phyloP scores from a whole-genome alignment of 306 rosid species.

The Gleditsia sinensis region DNA sequence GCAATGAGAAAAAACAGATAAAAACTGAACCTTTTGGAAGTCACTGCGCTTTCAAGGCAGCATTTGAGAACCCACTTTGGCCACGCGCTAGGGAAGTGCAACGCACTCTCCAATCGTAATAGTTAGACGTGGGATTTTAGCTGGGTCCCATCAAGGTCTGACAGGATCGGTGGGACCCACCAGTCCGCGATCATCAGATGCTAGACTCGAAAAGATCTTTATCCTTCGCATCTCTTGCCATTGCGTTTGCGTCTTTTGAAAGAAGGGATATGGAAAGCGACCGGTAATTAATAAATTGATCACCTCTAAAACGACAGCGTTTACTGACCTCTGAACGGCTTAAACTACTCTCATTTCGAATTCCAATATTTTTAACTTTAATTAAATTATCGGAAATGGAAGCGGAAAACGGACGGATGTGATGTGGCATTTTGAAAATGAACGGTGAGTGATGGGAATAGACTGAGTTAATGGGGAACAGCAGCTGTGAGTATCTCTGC shows the following conservation, averaged over 20 bases:
- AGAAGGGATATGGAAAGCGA: neutral
- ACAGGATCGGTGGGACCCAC: conserved; percentile 2
- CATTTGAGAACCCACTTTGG: too few species aligned
- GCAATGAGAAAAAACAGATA: conserved; percentile 34
- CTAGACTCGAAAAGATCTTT: neutral
- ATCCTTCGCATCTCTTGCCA: neutral
- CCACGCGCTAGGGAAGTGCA: conserved; percentile 17
- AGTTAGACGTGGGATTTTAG: neutral
- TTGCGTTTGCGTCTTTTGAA: neutral
- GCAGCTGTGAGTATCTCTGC: conserved; percentile 26
- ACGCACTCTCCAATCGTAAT: conserved; percentile 16
- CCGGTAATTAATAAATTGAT: neutral
- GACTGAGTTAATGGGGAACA: neutral
- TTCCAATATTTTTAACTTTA: too few species aligned
- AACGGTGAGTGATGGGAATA: neutral
- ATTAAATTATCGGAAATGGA: neutral
- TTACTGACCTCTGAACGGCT: neutral
- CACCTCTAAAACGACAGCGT: too few species aligned
- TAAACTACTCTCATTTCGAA: too few species aligned
- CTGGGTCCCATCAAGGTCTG: conserved; percentile 21
- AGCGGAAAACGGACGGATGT: conserved; percentile 3
- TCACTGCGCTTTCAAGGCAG: too few species aligned
- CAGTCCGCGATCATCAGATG: neutral
- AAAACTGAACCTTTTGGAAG: conserved; percentile 24
- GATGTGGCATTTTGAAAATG: conserved; percentile 16